These are phyloP conservation scores for Mycena pura DNA, from an alignment of 768 basidiomycete species.

Conservation along the genomic window DNA sequence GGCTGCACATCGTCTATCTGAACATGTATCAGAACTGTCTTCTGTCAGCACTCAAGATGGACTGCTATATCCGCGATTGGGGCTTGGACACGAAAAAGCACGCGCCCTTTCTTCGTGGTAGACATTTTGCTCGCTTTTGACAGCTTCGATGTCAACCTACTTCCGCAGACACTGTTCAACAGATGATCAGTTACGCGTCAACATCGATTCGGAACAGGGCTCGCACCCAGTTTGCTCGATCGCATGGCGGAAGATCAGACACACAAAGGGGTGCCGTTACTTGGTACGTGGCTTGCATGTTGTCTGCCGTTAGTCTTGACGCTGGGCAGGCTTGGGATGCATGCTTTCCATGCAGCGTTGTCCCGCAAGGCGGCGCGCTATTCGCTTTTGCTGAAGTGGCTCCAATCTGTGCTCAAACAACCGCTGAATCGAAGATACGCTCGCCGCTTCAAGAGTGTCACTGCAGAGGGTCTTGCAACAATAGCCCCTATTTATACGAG, in stretches of 20 bases:
- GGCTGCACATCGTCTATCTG: constrained; percentile 61
- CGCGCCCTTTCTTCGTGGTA: constrained; percentile 62
- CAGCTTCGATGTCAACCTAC: background rate
- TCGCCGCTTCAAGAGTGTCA: constrained; percentile 53
- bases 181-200: constrained; percentile 64
- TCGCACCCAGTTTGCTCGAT: constrained; percentile 45
- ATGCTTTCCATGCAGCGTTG: constrained; percentile 78
- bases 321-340: constrained; percentile 72
- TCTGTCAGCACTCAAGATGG: constrained; percentile 85
- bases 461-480: constrained; percentile 51
- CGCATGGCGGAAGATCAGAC: constrained; percentile 45
- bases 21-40: constrained; percentile 91
- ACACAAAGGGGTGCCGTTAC: constrained; percentile 58
- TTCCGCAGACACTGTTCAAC: constrained; percentile 63
- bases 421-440: constrained; percentile 50
- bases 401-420: constrained; percentile 58
- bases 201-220: constrained; percentile 57
- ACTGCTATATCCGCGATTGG: constrained; percentile 77
- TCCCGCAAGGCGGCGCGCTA: constrained; percentile 59
- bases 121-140: constrained; percentile 25
- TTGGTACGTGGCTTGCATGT: constrained; percentile 53
- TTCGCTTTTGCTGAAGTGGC: constrained; percentile 48
- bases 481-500: constrained; percentile 27
- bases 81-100: constrained; percentile 51
- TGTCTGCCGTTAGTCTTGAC: background rate